Conservation (phyloP, 371 early-diverging fungal genomes). For the Apophysomyces elegans region DNA sequence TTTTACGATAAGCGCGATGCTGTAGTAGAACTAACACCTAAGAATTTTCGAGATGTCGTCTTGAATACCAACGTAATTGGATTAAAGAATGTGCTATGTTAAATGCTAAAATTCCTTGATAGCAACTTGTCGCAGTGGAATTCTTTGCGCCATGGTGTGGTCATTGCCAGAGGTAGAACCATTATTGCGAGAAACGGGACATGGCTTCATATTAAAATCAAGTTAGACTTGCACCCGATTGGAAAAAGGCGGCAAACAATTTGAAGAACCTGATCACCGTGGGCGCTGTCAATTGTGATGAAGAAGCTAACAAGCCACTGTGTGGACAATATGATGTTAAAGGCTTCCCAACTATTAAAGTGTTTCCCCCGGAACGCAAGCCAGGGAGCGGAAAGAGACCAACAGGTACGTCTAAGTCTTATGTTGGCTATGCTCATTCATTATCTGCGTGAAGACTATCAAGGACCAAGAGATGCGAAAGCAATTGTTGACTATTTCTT, state of each 20-base stretch:
- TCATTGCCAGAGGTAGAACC: slow-evolving; percentile 79
- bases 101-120: slow-evolving; percentile 6
- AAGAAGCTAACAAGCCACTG: slow-evolving; percentile 70
- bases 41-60: slow-evolving; percentile 74
- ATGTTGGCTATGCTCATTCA: neutral
- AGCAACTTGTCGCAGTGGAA: slow-evolving; percentile 83
- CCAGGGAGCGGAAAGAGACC: slow-evolving; percentile 64
- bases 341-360: slow-evolving; percentile 96
- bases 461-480: slow-evolving; percentile 80
- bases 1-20: slow-evolving; percentile 62
- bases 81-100: neutral
- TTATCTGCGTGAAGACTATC: slow-evolving; percentile 66
- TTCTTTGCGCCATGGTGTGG: slow-evolving; percentile 97
- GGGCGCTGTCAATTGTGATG: slow-evolving; percentile 91
- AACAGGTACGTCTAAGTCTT: slow-evolving; percentile 31
- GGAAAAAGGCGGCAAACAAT: slow-evolving; percentile 85
- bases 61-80: slow-evolving; percentile 64
- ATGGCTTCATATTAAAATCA: neutral
- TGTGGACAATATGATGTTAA: slow-evolving; percentile 81
- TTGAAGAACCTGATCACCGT: slow-evolving; percentile 82
- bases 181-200: too few relatives aligned
- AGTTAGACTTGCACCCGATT: slow-evolving; percentile 77
- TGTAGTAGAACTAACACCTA: slow-evolving; percentile 60
- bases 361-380: slow-evolving; percentile 64
- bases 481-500: slow-evolving; percentile 75